Base-by-base conservation (phyloP, 164 flowering plant species). In the Pachysandra terminalis region DNA sequence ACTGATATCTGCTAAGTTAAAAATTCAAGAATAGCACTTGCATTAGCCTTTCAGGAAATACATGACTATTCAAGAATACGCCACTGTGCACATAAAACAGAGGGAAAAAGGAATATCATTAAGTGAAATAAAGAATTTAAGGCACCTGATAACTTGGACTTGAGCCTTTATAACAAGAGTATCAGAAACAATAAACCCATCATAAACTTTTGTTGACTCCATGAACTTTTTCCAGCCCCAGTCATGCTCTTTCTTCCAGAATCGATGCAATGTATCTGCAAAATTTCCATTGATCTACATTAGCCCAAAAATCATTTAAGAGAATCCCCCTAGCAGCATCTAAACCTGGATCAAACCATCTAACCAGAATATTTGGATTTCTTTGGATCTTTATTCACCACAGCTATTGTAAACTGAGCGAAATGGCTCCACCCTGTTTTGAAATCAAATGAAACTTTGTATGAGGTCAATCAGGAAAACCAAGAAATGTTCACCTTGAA, bases 151-250 rank as follows among this genome's bases (percentile, higher is more conserved):
- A 61, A 93, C 97, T 81, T 90, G 98, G 68, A 93, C 98, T 83
- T 93, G 98, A 75, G 98, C 98, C 74, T 90, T 90, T 78, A 93
- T 93, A 63, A 86, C 88, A 41, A 93, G 90, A 22, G 91, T 88
- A 72, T 90, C 98, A 69, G 81, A 78, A 56, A 88, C 96, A 84
- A 91, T 75, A 83, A 93, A 93, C n/a, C 98, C 98, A 79, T 93
- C 98, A 61, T 70, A 62, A 48, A 93, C 87, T 84, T 93, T 91
- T 22, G 97, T 81, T 32, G 90, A 81, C 85, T 93, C 98, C 96
- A 93, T 93, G 76, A 93, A 93, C 71, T 91, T 93, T 82, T 90
- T 93, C 98, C 98, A 93, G 16, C 98, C 98, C 98, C 97, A 93
- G 63, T 93, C 98, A 82, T 93, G 98, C 80, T 93, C 98, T 79